Evolutionary conservation across 495 filamentous ascomycete genomes (phyloP).

Genomic region (Neurospora sp.): DNA sequence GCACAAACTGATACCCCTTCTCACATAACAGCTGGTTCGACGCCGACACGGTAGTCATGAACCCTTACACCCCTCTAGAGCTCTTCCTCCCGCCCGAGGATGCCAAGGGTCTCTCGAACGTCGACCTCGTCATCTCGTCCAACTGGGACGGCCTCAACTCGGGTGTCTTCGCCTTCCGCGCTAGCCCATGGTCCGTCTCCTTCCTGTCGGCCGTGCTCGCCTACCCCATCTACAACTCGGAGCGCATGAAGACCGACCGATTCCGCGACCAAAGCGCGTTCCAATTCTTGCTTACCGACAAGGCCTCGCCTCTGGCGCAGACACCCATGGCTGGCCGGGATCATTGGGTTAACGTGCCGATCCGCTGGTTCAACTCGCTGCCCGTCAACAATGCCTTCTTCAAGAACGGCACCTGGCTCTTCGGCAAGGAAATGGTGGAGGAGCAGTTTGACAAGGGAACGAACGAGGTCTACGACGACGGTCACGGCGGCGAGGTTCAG

Average conservation of each 20-base stretch:
- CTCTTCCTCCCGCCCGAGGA: conserved; percentile 40
- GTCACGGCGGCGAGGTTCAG: conserved; percentile 8
- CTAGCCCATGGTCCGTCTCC: conserved; percentile 39
- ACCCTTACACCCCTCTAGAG: conserved; percentile 41
- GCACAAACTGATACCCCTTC: not conserved
- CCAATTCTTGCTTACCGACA: conserved; percentile 13
- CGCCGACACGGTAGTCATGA: conserved; percentile 42
- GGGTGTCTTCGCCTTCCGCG: conserved; percentile 42
- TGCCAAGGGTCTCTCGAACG: conserved; percentile 20
- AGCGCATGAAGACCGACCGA: conserved; percentile 21
- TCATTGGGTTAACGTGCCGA: conserved; percentile 19
- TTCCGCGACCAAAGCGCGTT: conserved; percentile 23
- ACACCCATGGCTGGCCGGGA: conserved; percentile 13
- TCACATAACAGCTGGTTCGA: conserved; percentile 36
- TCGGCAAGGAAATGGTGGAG: conserved; percentile 14
- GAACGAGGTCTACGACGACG: conserved; percentile 12
- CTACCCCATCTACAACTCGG: conserved; percentile 33
- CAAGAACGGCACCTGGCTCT: conserved; percentile 16
- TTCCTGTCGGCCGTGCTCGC: conserved; percentile 36
- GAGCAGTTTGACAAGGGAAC: conserved; percentile 18
- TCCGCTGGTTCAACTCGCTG: conserved; percentile 23
- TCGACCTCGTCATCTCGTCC: conserved; percentile 37
- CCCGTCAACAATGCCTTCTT: conserved; percentile 21
- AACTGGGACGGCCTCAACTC: conserved; percentile 50
- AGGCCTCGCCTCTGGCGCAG: conserved; percentile 10